Base-by-base conservation (phyloP, 2,329 filamentous ascomycete genomes). In the Fusarium graminum region DNA sequence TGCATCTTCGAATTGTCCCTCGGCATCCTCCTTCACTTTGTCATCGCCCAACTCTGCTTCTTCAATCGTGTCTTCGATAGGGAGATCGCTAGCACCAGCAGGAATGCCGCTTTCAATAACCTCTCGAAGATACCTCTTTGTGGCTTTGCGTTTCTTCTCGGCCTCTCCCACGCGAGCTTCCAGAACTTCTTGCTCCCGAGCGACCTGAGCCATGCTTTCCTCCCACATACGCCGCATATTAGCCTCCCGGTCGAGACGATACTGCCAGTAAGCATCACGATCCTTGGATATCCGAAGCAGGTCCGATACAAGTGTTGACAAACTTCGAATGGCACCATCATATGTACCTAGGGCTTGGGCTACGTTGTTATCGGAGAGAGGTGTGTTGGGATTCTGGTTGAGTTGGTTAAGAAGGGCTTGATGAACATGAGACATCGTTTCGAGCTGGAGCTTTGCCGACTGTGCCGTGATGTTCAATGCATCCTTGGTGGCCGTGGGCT, bases 201-300 rank as follows among this genome's bases (percentile, higher is more conserved):
- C 95, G n/a, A 99, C 91, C 72, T 94, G 90, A 11, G 95, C 93
- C 95, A 99, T 97, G 79, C 94, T 98, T 74, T 99, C 95, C 79
- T 99, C 95, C 95, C 95, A 99, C 88, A 99, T 92, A 60, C 92
- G 90, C 36, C 95, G 89, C 80, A 98, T 90, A 75, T 97, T 92
- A 41, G 90, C 90, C 80, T 99, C 95, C 52, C 93, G 90, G 70
- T 97, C 94, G 39, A 99, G 83, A 14, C 94, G 90, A 75, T 97
- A 96, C 77, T 98, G 94, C 95, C 95, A 99, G 76, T 97, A 97
- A 1, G 93, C 89, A 78, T 99, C 95, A 50, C 96, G 91, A 75
- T 99, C 95, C 72, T 92, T 90, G 10, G 94, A 94, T 73, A 99
- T 98, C 49, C 94, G 92, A 44, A 97, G 83, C 10, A 99, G 83